Base-by-base conservation (phyloP, 2,329 filamentous ascomycete species). In the Botrytis byssoidea region DNA sequence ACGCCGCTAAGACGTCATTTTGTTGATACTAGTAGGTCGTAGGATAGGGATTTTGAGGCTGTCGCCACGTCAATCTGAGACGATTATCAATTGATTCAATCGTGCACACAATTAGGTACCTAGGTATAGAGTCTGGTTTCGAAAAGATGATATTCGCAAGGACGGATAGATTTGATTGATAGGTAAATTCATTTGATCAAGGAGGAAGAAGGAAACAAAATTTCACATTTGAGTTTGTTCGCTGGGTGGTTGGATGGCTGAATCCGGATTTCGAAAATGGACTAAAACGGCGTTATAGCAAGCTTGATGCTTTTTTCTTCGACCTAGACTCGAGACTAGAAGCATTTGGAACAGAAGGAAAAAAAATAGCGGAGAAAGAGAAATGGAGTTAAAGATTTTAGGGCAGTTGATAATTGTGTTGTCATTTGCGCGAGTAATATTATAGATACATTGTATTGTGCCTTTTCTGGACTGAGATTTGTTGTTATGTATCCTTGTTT, bases 21-120 rank as follows among this genome's bases (percentile, higher is more conserved):
- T 57, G 46, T 6, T 46, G 16, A 57, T 18, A 4, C 8, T 55
- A 29, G 48, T 12, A 29, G 22, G 37, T 69, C 10, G 51, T 8
- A 57, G 51, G 25, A 57, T 42, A 20, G n/a, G 35, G 14, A 25
- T n/a, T n/a, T 68, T 18, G 65, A 25, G 29, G n/a, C 29, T 69
- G 66, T 69, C 66, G 66, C 66, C 66, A 69, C 66, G 66, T 69
- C 37, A 40, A 59, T 69, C 20, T 32, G 37, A n/a, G n/a, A 57
- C 35, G 66, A 57, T 9, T 40, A 35, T 63, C 59, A 66, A 51
- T 16, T n/a, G 22, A 40, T 67, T 14, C 40, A 40, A 25, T 37
- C 46, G 32, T 29, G 46, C 46, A 67, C 48, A 35, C n/a, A 14
- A 57, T 57, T 18, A 20, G 35, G 64, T 37, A n/a, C 12, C 1